A percentile compares a stretch with the other conserved stretches of the same genome.
These are phyloP conservation scores for Trypanosomatidae sp. DNA, from an alignment of 208 protist species.

Conservation along the genomic window DNA sequence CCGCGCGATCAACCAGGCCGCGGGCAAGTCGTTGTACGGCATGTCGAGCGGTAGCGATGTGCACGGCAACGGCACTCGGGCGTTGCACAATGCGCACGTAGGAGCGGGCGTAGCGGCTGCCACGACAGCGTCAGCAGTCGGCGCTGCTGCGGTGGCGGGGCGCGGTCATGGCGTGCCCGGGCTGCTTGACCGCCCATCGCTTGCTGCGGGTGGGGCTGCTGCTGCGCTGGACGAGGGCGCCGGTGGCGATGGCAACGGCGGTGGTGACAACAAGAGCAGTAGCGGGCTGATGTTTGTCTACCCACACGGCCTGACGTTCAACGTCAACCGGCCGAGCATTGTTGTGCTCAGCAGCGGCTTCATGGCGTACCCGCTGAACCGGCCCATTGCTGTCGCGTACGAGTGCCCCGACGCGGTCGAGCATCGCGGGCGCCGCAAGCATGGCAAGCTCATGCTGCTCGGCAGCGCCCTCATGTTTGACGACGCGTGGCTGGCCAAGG, in stretches of 20 bases:
- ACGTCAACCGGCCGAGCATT: conserved; percentile 88
- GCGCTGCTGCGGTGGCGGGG: too few species aligned
- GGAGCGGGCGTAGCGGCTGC: background rate
- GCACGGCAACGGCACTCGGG: too few species aligned
- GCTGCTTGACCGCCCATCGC: too few species aligned
- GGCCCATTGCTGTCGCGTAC: conserved; percentile 81
- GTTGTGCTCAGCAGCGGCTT: conserved; percentile 91
- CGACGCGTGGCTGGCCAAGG: conserved; percentile 89
- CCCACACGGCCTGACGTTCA: conserved; percentile 91
- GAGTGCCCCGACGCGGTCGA: conserved; percentile 53
- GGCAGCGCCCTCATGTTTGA: conserved; percentile 87
- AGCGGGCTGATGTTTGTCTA: conserved; percentile 88
- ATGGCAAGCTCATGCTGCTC: conserved; percentile 86
- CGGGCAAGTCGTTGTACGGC: conserved; percentile 75
- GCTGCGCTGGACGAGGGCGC: background rate
- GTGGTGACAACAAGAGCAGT: conserved; percentile 21
- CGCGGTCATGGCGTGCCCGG: too few species aligned
- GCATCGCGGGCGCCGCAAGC: conserved; percentile 55
- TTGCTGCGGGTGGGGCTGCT: too few species aligned
- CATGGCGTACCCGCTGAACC: conserved; percentile 92
- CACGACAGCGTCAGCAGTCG: background rate
- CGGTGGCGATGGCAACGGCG: background rate
- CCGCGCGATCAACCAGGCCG: conserved; percentile 86
- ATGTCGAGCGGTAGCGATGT: conserved; percentile 1
- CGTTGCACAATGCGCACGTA: too few species aligned